These are phyloP conservation scores for Trifolium fragiferum DNA, from an alignment of 306 rosid species.

Conservation along the genomic window DNA sequence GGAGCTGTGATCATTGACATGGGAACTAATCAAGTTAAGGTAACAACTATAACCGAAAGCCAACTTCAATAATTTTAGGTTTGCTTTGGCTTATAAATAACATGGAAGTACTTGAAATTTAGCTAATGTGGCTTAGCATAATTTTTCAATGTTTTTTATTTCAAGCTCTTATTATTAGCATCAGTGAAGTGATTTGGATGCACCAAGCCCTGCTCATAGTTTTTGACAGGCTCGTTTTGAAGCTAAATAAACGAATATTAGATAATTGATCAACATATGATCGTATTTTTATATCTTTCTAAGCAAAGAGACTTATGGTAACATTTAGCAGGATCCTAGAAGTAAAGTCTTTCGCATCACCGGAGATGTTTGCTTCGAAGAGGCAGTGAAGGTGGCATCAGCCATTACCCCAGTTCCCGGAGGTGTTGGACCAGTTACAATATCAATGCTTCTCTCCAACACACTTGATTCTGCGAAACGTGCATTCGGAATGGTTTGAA, in stretches of 20 bases:
- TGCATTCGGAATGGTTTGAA: slow-evolving; percentile 44
- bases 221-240: too few relatives aligned
- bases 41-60: slow-evolving; percentile 9
- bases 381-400: slow-evolving; percentile 62
- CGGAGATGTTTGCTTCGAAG: slow-evolving; percentile 59
- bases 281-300: too few relatives aligned
- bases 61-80: slow-evolving; percentile 4
- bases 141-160: too few relatives aligned
- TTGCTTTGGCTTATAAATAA: neutral
- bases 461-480: slow-evolving; percentile 53
- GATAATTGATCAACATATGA: too few relatives aligned
- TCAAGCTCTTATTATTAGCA: too few relatives aligned
- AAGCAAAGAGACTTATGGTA: too few relatives aligned
- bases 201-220: too few relatives aligned
- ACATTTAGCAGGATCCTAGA: slow-evolving; percentile 39
- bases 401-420: slow-evolving; percentile 65
- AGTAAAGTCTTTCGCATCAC: slow-evolving; percentile 40
- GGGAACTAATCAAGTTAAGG: slow-evolving; percentile 61
- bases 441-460: slow-evolving; percentile 60
- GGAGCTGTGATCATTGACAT: slow-evolving; percentile 64
- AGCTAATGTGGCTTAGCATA: too few relatives aligned
- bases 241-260: too few relatives aligned
- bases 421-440: slow-evolving; percentile 53
- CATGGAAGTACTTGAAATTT: neutral
- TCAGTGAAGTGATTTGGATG: too few relatives aligned